Evolutionary conservation across 192 early-diverging fungal species (phyloP).

Genomic region (Entomortierella chlamydospora): DNA sequence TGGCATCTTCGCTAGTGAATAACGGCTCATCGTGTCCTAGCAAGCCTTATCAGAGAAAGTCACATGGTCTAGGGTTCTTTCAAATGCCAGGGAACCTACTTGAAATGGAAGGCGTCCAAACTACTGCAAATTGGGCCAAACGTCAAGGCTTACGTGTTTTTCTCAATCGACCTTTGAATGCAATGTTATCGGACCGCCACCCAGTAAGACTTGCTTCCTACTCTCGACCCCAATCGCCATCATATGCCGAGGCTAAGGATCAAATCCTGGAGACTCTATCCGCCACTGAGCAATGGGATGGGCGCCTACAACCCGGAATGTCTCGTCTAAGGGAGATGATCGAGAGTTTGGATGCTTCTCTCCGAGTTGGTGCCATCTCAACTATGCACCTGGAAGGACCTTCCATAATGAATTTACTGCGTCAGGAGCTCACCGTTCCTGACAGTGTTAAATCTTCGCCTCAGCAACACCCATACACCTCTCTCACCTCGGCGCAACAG

Average conservation of each 20-base stretch:
- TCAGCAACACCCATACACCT: not conserved
- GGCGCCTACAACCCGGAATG: constrained; percentile 23
- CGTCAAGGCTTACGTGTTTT: constrained; percentile 47
- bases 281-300: not conserved
- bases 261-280: constrained; percentile 2
- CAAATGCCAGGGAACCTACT: constrained; percentile 56
- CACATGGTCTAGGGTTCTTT: constrained; percentile 43
- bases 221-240: constrained; percentile 25
- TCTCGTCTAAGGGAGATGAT: constrained; percentile 19
- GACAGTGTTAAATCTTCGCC: not conserved
- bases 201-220: constrained; percentile 53
- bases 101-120: constrained; percentile 44
- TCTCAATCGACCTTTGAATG: constrained; percentile 57
- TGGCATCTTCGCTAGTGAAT: no score
- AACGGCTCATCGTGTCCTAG: not conserved
- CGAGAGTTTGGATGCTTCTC: constrained; percentile 9
- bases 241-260: constrained; percentile 16
- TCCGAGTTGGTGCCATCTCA: constrained; percentile 12
- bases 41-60: constrained; percentile 1
- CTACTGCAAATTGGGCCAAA: constrained; percentile 57
- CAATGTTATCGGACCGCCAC: constrained; percentile 23
- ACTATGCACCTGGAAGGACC: constrained; percentile 31
- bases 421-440: constrained; percentile 22
- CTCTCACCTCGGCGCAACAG: not conserved
- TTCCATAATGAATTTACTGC: constrained; percentile 15